Conservation (phyloP, 148 eudicot genomes). For the Cornus kousa region DNA sequence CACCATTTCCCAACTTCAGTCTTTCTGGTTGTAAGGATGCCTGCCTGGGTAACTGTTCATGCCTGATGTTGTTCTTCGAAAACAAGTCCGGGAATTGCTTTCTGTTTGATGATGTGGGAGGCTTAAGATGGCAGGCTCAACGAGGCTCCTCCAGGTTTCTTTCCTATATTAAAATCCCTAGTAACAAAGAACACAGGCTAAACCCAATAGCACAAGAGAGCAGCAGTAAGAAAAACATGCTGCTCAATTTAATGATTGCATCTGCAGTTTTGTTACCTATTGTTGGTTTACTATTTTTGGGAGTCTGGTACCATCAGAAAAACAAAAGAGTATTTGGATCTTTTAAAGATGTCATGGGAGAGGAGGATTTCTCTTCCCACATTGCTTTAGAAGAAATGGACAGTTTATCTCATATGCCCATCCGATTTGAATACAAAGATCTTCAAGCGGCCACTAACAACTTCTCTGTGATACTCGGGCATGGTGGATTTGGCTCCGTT, state of each 20-base stretch:
- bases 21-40: background rate
- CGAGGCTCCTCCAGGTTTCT: background rate
- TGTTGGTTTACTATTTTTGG: background rate
- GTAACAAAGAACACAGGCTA: background rate
- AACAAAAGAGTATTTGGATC: background rate
- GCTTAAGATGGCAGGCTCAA: background rate
- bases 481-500: conserved; percentile 7
- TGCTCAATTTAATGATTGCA: background rate
- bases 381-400: background rate
- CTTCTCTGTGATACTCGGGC: conserved; percentile 5
- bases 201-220: background rate
- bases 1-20: background rate
- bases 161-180: background rate
- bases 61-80: conserved; percentile 6
- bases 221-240: background rate
- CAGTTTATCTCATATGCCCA: background rate
- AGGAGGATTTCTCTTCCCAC: background rate
- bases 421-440: background rate
- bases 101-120: conserved; percentile 2
- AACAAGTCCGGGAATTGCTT: conserved; percentile 2
- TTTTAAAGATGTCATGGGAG: background rate
- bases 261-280: background rate
- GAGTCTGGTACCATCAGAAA: background rate
- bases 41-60: conserved; percentile 7
- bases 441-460: background rate